Evolutionary conservation across 805 yeast species (phyloP), one percentile per base, ranked within the genome.

Genomic region (Candida maesae): DNA sequence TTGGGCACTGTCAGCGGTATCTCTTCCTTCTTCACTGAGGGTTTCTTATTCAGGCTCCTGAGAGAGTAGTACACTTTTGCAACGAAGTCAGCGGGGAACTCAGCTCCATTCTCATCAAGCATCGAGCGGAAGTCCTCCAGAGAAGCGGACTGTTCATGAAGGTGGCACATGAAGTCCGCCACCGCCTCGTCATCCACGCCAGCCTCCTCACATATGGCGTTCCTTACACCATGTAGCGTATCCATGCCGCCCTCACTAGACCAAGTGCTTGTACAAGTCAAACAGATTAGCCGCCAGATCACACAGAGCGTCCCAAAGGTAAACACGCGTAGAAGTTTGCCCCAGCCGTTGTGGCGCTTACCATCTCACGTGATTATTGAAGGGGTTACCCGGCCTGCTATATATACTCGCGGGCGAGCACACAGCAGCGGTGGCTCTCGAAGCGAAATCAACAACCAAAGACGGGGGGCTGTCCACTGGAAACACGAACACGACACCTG

Each of bases 81-180:
- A 2, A 56, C 41, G 24, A 56, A 56, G 8, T 43, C 51, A 4
- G 46, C 49, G 0, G 70, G 56, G 40, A 67, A 61, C 5, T 67
- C 74, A 27, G 73, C 73, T 5, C 76, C 79, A 41, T 67, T 58
- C 13, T 66, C 73, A 5, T 56, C 52, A 17, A 78, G 53, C 5
- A 60, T 62, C 13, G 49, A 33, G 16, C 56, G 55, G 49, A 78
- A 74, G 11, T 63, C 65, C 6, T 51, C 50, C 2, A 58, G 42
- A 14, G 61, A 56, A 3, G 45, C 23, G 3, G 73, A 60, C 17
- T 59, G 54, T 2, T 49, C 47, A 45, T 64, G 64, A 8, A 78
- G 50, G 42, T 67, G 65, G 12, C 68, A 42, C 5, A 78, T 59
- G 50, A 70, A 75, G 44, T 72, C 75, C 1, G 78, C 72, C 17